phyloP scores from a whole-genome alignment of 2,329 filamentous ascomycete genomes.

The Cucurbitaria berberidis region DNA sequence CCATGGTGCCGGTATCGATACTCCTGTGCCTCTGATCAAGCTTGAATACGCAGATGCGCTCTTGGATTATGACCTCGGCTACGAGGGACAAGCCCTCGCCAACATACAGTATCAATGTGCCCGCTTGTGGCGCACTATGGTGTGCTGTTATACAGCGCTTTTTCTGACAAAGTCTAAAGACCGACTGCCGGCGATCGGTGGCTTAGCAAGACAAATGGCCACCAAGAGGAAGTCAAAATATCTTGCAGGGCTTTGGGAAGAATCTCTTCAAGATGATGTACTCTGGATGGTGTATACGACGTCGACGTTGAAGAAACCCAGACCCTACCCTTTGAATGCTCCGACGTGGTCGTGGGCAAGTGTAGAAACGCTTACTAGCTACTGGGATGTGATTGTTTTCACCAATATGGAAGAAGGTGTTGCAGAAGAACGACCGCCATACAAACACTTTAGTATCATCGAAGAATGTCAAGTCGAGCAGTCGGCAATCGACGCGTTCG shows the following conservation, averaged over 20 bases:
- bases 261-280: conserved; percentile 4
- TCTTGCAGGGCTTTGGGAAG: conserved; percentile 11
- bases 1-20: not conserved
- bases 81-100: not conserved
- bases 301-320: not conserved
- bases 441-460: not conserved
- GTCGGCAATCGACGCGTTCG: conserved; percentile 2
- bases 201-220: conserved; percentile 7
- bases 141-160: conserved; percentile 9
- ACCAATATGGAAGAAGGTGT: not conserved
- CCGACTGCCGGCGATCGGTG: conserved; percentile 10
- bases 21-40: conserved; percentile 1
- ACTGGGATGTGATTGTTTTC: conserved; percentile 3
- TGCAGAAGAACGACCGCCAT: not conserved
- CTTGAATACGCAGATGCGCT: conserved; percentile 6
- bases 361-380: conserved; percentile 3
- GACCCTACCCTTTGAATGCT: conserved; percentile 2
- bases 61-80: not conserved
- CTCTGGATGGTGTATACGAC: conserved; percentile 4
- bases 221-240: conserved; percentile 1
- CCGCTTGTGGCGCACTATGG: conserved; percentile 1
- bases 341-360: conserved; percentile 16
- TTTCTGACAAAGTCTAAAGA: conserved; percentile 11
- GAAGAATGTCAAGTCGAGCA: not conserved
- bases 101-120: not conserved